Evolutionary conservation across 306 rosid genomes (phyloP).

Genomic region (Glycine soja): DNA sequence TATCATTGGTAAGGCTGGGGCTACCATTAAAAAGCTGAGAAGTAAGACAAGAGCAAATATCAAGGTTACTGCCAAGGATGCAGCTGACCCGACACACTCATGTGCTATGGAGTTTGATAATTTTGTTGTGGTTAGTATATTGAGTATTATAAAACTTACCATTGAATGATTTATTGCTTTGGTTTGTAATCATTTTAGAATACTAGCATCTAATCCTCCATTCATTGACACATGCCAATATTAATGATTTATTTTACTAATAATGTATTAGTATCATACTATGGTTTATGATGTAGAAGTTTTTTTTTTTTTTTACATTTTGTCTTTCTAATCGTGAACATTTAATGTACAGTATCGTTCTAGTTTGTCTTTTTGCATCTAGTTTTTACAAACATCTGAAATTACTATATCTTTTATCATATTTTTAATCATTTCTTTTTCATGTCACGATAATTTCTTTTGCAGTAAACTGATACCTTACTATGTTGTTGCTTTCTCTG

Average conservation of each 20-base stretch:
- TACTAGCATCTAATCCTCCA: too few species aligned
- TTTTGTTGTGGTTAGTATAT: constrained; percentile 74
- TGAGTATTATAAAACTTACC: background rate
- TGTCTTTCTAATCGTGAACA: constrained; percentile 16
- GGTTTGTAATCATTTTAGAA: too few species aligned
- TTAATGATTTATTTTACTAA: constrained; percentile 11
- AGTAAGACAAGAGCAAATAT: constrained; percentile 83
- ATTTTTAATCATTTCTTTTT: background rate
- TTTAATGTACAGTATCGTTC: background rate
- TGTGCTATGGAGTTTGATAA: constrained; percentile 97
- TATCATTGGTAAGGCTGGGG: constrained; percentile 91
- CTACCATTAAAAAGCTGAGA: constrained; percentile 85
- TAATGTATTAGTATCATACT: background rate
- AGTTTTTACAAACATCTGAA: background rate
- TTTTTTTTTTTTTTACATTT: background rate
- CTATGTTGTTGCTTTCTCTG: constrained; percentile 35
- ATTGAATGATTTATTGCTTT: constrained; percentile 29
- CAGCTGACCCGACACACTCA: constrained; percentile 78
- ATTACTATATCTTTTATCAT: constrained; percentile 18
- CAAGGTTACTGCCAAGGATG: constrained; percentile 79
- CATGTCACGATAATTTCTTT: background rate
- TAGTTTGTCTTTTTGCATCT: background rate
- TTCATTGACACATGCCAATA: background rate
- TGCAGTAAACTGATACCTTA: constrained; percentile 17
- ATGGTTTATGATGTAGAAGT: background rate